Evolutionary conservation across 1,284 basidiomycete species (phyloP).

Genomic region (Ustilago loliicola): DNA sequence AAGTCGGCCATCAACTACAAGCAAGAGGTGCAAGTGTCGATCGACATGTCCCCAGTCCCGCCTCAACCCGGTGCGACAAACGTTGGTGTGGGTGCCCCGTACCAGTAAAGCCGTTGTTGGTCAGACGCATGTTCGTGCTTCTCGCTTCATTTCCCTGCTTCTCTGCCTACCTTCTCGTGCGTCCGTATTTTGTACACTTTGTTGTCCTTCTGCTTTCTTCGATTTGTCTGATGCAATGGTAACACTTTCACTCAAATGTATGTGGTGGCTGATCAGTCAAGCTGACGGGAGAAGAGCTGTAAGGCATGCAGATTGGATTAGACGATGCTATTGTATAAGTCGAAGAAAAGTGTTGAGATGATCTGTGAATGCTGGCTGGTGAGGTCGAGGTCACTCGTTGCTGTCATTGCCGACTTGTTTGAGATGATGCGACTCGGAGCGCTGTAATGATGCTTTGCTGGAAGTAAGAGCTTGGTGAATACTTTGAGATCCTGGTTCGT

Average conservation of each 20-base stretch:
- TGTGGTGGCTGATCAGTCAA: background rate
- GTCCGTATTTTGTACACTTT: slow-evolving; percentile 1
- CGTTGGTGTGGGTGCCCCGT: background rate
- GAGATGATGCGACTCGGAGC: slow-evolving; percentile 35
- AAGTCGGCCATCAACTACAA: slow-evolving; percentile 13
- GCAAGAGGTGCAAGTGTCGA: slow-evolving; percentile 26
- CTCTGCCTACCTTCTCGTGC: background rate
- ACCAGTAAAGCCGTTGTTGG: background rate
- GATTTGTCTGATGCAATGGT: slow-evolving; percentile 9
- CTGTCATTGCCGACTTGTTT: slow-evolving; percentile 27
- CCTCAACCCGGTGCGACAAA: background rate
- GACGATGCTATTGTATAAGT: background rate
- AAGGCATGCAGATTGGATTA: slow-evolving; percentile 2
- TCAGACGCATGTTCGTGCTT: background rate
- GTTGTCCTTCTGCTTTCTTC: background rate
- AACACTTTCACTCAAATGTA: slow-evolving; percentile 17
- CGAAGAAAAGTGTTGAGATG: background rate
- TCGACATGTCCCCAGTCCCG: slow-evolving; percentile 22
- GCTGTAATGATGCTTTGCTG: slow-evolving; percentile 26
- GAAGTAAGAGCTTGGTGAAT: slow-evolving; percentile 17
- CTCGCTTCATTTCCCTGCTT: background rate
- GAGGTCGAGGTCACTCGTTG: background rate
- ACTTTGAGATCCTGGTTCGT: slow-evolving; percentile 7
- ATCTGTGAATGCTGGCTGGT: background rate
- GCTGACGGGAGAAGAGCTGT: background rate